phyloP scores from a whole-genome alignment of 805 yeast species.

The Candida sphagnicola region DNA sequence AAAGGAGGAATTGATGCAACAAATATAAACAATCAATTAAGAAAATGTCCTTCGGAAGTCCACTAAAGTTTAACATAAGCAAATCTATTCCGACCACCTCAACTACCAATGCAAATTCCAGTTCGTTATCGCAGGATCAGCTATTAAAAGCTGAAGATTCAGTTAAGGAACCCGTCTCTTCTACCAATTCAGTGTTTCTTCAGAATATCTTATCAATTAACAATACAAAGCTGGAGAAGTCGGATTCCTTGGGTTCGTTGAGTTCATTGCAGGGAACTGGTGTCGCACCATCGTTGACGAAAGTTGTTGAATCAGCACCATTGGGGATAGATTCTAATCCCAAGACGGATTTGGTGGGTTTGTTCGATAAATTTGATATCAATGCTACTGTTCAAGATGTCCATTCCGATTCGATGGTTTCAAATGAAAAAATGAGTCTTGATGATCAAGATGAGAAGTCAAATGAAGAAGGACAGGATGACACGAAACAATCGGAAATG shows the following conservation, averaged over 20 bases:
- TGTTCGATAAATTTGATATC: constrained; percentile 34
- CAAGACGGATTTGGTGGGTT: constrained; percentile 24
- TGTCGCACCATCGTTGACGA: background rate
- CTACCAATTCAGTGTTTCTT: constrained; percentile 2
- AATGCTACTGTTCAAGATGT: constrained; percentile 1
- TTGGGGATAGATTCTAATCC: background rate
- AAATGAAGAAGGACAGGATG: constrained; percentile 5
- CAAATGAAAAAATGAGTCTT: constrained; percentile 1
- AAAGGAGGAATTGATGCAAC: no score
- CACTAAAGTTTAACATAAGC: constrained; percentile 29
- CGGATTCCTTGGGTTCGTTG: constrained; percentile 1
- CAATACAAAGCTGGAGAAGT: constrained; percentile 1
- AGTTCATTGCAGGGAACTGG: constrained; percentile 1
- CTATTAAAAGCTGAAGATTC: background rate
- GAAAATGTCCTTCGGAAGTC: constrained; percentile 26
- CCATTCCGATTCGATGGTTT: background rate
- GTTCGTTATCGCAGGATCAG: constrained; percentile 7
- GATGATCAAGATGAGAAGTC: constrained; percentile 9
- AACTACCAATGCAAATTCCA: constrained; percentile 31
- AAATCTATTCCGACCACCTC: constrained; percentile 42
- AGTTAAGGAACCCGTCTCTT: background rate
- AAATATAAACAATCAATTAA: background rate
- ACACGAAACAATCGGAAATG: background rate
- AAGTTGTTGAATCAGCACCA: constrained; percentile 1
- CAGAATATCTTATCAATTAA: constrained; percentile 1